Base-by-base conservation (phyloP, 1,139 yeast species). In the Blastobotrys proliferans region DNA sequence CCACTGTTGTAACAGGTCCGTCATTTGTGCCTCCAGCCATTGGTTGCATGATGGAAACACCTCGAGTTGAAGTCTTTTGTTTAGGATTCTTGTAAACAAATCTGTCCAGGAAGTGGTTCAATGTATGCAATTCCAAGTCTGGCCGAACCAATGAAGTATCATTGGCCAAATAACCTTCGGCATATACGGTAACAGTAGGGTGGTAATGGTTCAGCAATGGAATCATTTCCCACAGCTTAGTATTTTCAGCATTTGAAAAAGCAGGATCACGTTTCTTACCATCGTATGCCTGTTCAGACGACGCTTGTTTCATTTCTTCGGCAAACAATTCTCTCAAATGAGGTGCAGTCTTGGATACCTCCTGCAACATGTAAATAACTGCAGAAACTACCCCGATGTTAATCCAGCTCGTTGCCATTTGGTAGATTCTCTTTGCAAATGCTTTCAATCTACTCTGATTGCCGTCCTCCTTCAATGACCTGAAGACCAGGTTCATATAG, bases 1-100 rank as follows among this genome's bases (percentile, higher is more conserved):
- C 82, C 53, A 81, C 79, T 2, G 92, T 75, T 58, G 88, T 90
- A 4, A 77, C 94, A 2, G 97, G 95, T 36, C 72, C 77, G 2
- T 62, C 61, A 36, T 70, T 69, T 49, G 83, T 87, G 1, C 82
- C 77, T 47, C 97, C 97, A 38, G 96, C 94, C 51, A 94, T 72
- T 40, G 98, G 97, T 70, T 92, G 98, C 97, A 94, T 94, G 62
- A 92, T 90, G 39, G 97, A 86, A 3, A 83, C 72, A 58, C 97
- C 97, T 61, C 85, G 82, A 13, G 60, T 48, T 27, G 82, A 70
- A 18, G 81, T 72, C 65, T 83, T 85, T 57, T 80, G 83, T 67
- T 86, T 87, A 41, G 97, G 88, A 61, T 88, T 88, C 67, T 86
- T 83, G 69, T 92, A 92, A 29, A 94, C 97, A 68, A 94, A 92